Evolutionary conservation across 257 asterid genomes (phyloP), one percentile per base, ranked within the genome.

Genomic region (Anisodus tanguticus): DNA sequence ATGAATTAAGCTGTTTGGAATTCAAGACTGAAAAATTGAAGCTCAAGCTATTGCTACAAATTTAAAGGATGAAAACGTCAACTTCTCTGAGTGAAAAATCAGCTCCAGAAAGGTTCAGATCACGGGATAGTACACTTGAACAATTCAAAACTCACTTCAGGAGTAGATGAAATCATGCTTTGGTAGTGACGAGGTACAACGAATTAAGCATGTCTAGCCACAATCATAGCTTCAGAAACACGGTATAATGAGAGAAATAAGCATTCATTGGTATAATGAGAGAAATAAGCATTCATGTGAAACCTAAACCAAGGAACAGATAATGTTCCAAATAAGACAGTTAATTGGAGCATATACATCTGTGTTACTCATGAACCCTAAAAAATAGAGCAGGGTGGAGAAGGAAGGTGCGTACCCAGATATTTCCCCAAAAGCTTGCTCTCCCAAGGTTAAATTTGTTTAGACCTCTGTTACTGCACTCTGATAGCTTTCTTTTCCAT

Each of bases 371-470:
- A 77, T 77, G 82, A 31, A 53, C 49, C 81, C 82, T 77, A 31
- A 51, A 12, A 39, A 26, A 71, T 19, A 53, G 64, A 54, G 82
- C 63, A 77, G 13, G 82, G 26, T 13, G 64, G 64, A 31, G 82
- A 7, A 77, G 26, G 54, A 5, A 77, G 64, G 19, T 77, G 64
- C 82, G 49, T 77, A 77, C 82, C 82, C 64, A 77, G 19, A 53
- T 53, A 13, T 53, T 77, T 31, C 16, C 82, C 82, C 49, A 77
- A 53, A 53, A 53, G 82, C 82, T 55, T 77, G 64, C 64, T 26
- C 82, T 77, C 49, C 64, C 64, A 66, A 54, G 69, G 80, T 53
- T 83, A 79, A 26, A 77, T 77, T 77, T 77, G 82, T 26, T 49
- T 77, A 77, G 64, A 53, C 82, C 31, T 77, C 82, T 51, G 82